Percentiles rank a stretch among this genome's conserved stretches.
Conservation (phyloP, 108 stramenopile genomes). For the Pseudonitzschia multistriata region DNA sequence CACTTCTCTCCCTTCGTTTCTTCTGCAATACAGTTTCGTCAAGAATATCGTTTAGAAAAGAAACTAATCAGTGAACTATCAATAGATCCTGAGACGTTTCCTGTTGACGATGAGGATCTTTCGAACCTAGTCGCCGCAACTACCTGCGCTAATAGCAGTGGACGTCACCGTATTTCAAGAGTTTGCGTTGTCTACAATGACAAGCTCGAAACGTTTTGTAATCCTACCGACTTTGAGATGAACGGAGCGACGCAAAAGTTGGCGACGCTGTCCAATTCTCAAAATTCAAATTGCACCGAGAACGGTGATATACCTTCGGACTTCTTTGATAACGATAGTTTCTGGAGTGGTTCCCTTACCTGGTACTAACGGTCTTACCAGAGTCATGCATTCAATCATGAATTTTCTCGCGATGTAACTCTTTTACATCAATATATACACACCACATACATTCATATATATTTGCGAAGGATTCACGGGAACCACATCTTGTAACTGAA, state of each 20-base stretch:
- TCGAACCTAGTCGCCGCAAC: constrained; percentile 27
- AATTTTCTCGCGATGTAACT: not conserved
- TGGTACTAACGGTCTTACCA: constrained; percentile 69
- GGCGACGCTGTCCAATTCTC: not conserved
- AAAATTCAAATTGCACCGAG: not conserved
- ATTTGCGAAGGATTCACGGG: constrained; percentile 2
- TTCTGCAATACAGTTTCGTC: constrained; percentile 55
- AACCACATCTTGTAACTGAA: constrained; percentile 18
- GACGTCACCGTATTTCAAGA: constrained; percentile 71
- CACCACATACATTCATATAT: constrained; percentile 6
- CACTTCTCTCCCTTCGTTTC: constrained; percentile 1
- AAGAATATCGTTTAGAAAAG: constrained; percentile 77
- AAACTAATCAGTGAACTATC: constrained; percentile 49
- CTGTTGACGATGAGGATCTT: constrained; percentile 32
- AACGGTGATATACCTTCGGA: constrained; percentile 27
- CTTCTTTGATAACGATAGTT: constrained; percentile 90
- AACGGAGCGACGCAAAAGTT: constrained; percentile 16
- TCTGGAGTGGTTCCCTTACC: constrained; percentile 87
- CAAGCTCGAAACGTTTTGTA: constrained; percentile 72
- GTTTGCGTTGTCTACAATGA: constrained; percentile 81
- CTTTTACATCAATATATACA: constrained; percentile 9
- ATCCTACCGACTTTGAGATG: constrained; percentile 26
- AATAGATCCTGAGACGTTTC: constrained; percentile 37
- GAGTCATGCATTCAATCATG: constrained; percentile 7
- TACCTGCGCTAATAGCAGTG: not conserved